Evolutionary conservation across 1,139 yeast species (phyloP), one percentile per base, ranked within the genome.

Genomic region (Debaryomyces psychrophilus): DNA sequence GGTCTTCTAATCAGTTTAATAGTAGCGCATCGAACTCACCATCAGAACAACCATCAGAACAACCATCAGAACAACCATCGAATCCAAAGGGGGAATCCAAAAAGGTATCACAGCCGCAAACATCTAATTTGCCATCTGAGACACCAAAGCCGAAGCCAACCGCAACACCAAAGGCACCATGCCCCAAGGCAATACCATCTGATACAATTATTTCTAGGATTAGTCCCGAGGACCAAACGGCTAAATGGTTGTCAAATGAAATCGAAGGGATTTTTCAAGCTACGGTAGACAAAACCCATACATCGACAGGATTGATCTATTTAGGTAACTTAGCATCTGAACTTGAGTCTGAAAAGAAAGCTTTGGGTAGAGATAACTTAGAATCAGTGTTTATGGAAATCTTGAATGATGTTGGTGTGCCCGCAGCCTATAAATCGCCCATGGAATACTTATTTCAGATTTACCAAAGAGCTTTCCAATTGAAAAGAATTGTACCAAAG

Each of bases 381-480:
- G 87, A 83, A 53, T 67, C 77, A 4, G 66, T 78, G 1, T 73
- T 82, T 47, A 74, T 83, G 68, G 86, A 82, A 50, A 60, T 79
- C 17, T 64, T 83, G 38, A 73, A 84, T 1, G 85, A 82, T 48
- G 52, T 64, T 35, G 87, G 87, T 0, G 62, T 68, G 15, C 71
- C 72, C 2, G 51, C 52, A 3, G 41, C 54, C 20, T 55, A 48
- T 47, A 60, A 52, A 38, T 41, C 61, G 29, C 76, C 86, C 2
- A 67, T 81, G 40, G 72, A 67, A 28, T 83, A 79, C 57, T 65
- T 83, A 44, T 71, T 62, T 51, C 60, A 62, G 6, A 64, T 78
- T 7, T 81, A 83, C 73, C 59, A 58, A 3, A 63, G 62, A 31
- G 64, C 79, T 0, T 70, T 62, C 48, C 63, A 67, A 40, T 56